These are phyloP conservation scores for Candida pseudoviswanathii DNA, from an alignment of 1,139 yeast genomes.

Conservation along the genomic window DNA sequence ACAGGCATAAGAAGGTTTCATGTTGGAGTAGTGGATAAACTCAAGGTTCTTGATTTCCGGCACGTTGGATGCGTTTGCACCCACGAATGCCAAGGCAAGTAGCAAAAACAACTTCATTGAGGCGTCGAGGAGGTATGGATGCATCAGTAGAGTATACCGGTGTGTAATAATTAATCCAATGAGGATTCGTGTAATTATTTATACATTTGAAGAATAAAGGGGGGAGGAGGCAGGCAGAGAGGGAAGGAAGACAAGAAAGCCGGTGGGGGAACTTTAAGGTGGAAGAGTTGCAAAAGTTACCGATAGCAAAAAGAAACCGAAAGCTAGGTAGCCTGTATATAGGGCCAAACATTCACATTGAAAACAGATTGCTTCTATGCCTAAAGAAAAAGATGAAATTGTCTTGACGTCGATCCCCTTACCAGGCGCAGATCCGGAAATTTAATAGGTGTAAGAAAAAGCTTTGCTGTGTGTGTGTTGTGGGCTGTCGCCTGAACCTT, in stretches of 20 bases:
- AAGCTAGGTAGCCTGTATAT: neutral
- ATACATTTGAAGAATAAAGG: neutral
- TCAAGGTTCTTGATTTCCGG: slow-evolving; percentile 6
- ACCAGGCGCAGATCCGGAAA: neutral
- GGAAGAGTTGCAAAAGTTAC: neutral
- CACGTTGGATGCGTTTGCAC: slow-evolving; percentile 9
- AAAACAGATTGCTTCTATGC: neutral
- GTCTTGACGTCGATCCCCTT: neutral
- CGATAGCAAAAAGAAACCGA: too few relatives aligned
- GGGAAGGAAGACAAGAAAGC: neutral
- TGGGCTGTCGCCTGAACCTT: too few relatives aligned
- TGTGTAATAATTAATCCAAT: neutral
- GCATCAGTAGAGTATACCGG: neutral
- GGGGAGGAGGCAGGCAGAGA: neutral
- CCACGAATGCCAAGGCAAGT: neutral
- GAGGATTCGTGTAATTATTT: neutral
- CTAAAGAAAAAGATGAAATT: neutral
- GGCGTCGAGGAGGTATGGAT: too few relatives aligned
- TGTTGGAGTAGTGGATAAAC: slow-evolving; percentile 6
- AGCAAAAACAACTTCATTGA: slow-evolving; percentile 1
- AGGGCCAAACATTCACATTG: neutral
- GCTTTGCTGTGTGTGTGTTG: too few relatives aligned
- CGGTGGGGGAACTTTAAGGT: neutral
- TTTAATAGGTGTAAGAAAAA: neutral
- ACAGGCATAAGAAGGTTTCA: slow-evolving; percentile 20